Evolutionary conservation across 257 asterid species (phyloP).

Genomic region (Knoxia roxburghii): DNA sequence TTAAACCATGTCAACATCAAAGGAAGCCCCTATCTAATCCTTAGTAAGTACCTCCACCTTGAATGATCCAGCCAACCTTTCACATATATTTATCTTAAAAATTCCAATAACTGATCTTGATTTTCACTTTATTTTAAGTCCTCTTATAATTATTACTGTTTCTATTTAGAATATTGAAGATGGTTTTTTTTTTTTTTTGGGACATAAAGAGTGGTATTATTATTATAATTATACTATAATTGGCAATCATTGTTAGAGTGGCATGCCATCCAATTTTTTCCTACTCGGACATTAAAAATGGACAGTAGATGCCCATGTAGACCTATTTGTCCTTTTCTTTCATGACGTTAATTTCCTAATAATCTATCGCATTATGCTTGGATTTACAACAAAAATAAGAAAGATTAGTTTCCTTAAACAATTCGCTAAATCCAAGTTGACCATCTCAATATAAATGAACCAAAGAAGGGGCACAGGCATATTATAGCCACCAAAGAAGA

Average conservation of each 20-base stretch:
- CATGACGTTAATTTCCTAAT: conserved; percentile 13
- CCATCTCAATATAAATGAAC: conserved; percentile 13
- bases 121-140: not conserved
- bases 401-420: conserved; percentile 5
- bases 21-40: not conserved
- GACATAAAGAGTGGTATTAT: too few species aligned
- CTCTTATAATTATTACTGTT: not conserved
- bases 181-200: too few species aligned
- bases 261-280: conserved; percentile 15
- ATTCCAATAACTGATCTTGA: not conserved
- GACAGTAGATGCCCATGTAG: conserved; percentile 21
- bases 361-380: conserved; percentile 16
- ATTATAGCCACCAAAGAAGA: not conserved
- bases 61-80: conserved; percentile 7
- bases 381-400: not conserved
- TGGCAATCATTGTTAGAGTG: conserved; percentile 9
- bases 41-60: conserved; percentile 8
- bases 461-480: too few species aligned
- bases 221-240: too few species aligned
- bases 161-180: too few species aligned
- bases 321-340: conserved; percentile 18
- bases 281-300: conserved; percentile 18
- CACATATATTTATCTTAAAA: conserved; percentile 2
- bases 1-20: conserved; percentile 5
- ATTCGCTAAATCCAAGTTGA: conserved; percentile 9